Evolutionary conservation across 2,329 filamentous ascomycete species (phyloP), one percentile per base, ranked within the genome.

Genomic region (Hypoxylon sp.): DNA sequence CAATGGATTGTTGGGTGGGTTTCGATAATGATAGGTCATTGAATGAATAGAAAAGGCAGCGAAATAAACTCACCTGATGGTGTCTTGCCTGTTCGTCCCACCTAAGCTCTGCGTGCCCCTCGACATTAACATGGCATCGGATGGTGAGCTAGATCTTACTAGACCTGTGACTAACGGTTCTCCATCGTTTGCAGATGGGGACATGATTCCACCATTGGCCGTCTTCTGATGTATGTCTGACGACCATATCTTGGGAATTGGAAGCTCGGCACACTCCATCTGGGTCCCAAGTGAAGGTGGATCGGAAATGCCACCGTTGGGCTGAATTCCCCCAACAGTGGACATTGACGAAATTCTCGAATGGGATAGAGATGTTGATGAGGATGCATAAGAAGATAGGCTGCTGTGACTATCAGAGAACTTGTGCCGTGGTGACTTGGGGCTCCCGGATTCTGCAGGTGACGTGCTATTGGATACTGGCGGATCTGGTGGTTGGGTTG

Each of bases 321-420:
- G 75, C 62, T 81, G 79, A 6, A 79, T 76, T 8, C 82, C 82
- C 56, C 83, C 82, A 22, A 85, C 79, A 0, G 85, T 88, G 1
- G 86, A 88, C 48, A 84, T 79, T 0, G 86, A 88, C 1, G 86
- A 88, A 55, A 86, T 81, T 40, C 86, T 81, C 1, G 86, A 88
- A 72, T 88, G 85, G 0, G 81, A 79, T 13, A 79, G 77, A 1
- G 84, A 86, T 48, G 79, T 79, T 0, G 80, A 82, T 2, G 85
- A 83, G 2, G 84, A 84, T 17, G 81, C 81, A 73, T 83, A 84
- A 1, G 83, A 86, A 2, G 85, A 85, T 14, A 86, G 76, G 61
- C 84, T 88, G 79, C 85, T 85, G 59, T 82, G 81, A 70, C 86
- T 88, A 71, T 85, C 82, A 0, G 85, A 87, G 61, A 81, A 82